These are phyloP conservation scores for Sphagnum magellanicum DNA, from an alignment of 228 moss, liverwort and hornwort species.

Conservation along the genomic window DNA sequence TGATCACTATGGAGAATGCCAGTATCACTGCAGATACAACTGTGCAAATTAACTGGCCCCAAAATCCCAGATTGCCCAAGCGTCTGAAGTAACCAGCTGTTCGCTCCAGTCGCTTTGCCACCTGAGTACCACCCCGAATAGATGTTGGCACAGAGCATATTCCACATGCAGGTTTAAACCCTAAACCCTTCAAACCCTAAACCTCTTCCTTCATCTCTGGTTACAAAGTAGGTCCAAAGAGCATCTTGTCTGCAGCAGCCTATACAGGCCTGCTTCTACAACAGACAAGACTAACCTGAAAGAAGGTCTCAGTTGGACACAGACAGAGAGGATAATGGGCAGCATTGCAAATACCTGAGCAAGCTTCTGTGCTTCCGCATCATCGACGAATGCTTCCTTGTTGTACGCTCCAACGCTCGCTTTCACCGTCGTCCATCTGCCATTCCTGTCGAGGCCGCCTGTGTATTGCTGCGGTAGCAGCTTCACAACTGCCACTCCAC, in stretches of 20 bases:
- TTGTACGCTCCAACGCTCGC: slow-evolving; percentile 39
- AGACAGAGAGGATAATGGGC: too few species aligned
- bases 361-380: slow-evolving; percentile 37
- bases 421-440: slow-evolving; percentile 9
- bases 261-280: too few species aligned
- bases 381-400: slow-evolving; percentile 43
- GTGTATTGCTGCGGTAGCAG: slow-evolving; percentile 3
- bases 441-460: background rate
- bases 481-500: slow-evolving; percentile 2
- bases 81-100: slow-evolving; percentile 91
- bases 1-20: slow-evolving; percentile 78
- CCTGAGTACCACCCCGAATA: slow-evolving; percentile 26
- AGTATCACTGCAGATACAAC: slow-evolving; percentile 88
- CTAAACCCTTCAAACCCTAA: too few species aligned
- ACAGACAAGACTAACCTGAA: too few species aligned
- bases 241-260: too few species aligned
- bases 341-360: slow-evolving; percentile 23
- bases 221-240: too few species aligned
- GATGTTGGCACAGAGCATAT: too few species aligned
- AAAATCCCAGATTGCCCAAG: slow-evolving; percentile 82
- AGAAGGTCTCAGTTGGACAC: too few species aligned
- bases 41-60: slow-evolving; percentile 85
- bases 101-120: slow-evolving; percentile 89
- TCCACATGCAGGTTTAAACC: too few species aligned
- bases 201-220: too few species aligned